A percentile compares a stretch with the other conserved stretches of the same genome.
phyloP scores from a whole-genome alignment of 192 early-diverging fungal species.

The Rhizophagus sp. region DNA sequence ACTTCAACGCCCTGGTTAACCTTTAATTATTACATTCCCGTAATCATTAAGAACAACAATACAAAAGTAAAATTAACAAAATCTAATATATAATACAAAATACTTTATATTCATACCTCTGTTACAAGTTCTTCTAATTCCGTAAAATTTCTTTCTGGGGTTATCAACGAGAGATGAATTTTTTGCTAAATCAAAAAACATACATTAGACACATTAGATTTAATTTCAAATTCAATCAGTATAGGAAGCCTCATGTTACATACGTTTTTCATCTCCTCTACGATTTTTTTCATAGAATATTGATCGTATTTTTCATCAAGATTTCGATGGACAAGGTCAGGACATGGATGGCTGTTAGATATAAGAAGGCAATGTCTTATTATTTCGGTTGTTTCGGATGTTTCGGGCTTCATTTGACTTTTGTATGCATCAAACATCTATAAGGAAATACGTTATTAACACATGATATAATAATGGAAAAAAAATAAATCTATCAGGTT shows the following conservation, averaged over 20 bases:
- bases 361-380: conserved; percentile 52
- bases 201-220: background rate
- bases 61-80: background rate
- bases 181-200: conserved; percentile 21
- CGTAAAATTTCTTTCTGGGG: conserved; percentile 33
- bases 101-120: conserved; percentile 14
- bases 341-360: conserved; percentile 45
- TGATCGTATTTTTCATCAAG: conserved; percentile 48
- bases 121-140: conserved; percentile 39
- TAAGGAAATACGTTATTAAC: background rate
- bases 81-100: background rate
- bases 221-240: background rate
- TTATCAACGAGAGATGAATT: conserved; percentile 45
- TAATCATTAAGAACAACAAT: background rate
- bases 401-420: background rate
- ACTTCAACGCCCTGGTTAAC: conserved; percentile 13
- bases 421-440: conserved; percentile 50
- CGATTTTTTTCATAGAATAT: conserved; percentile 42
- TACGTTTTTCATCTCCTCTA: conserved; percentile 52
- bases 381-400: conserved; percentile 34
- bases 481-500: background rate
- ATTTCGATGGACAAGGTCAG: conserved; percentile 40
- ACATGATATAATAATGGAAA: background rate
- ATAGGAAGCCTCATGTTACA: background rate
- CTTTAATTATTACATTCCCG: background rate